Percentiles rank a stretch among this genome's conserved stretches.
These are phyloP conservation scores for Candida nemodendra DNA, from an alignment of 805 yeast genomes.

Conservation along the genomic window DNA sequence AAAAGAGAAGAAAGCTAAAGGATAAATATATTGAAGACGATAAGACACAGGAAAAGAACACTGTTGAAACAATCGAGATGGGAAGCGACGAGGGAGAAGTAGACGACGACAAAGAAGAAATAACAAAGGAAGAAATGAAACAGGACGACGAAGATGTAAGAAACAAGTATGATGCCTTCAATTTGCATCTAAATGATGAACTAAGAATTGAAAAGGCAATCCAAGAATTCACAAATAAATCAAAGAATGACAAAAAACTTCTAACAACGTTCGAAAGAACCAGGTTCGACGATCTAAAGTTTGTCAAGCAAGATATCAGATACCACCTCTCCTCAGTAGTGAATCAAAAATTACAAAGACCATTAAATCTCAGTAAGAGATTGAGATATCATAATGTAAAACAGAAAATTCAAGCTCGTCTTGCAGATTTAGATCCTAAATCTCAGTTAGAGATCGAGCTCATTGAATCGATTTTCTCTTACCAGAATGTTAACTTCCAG, in stretches of 20 bases:
- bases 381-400: slow-evolving; percentile 43
- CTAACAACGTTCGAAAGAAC: slow-evolving; percentile 15
- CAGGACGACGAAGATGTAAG: slow-evolving; percentile 33
- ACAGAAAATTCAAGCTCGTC: slow-evolving; percentile 41
- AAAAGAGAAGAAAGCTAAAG: slow-evolving; percentile 7
- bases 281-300: slow-evolving; percentile 25
- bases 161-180: slow-evolving; percentile 62
- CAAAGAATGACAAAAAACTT: slow-evolving; percentile 18
- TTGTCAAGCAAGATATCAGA: slow-evolving; percentile 34
- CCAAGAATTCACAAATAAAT: slow-evolving; percentile 13
- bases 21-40: slow-evolving; percentile 16
- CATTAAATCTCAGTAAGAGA: slow-evolving; percentile 10
- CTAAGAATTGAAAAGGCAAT: slow-evolving; percentile 38
- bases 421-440: slow-evolving; percentile 30
- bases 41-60: slow-evolving; percentile 16
- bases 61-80: slow-evolving; percentile 9
- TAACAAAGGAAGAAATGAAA: slow-evolving; percentile 39
- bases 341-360: slow-evolving; percentile 5
- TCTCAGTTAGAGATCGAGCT: slow-evolving; percentile 49
- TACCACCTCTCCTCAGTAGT: slow-evolving; percentile 10
- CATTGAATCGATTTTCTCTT: slow-evolving; percentile 65
- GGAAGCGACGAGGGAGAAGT: slow-evolving; percentile 16
- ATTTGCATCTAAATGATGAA: slow-evolving; percentile 64
- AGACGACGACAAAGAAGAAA: slow-evolving; percentile 13
- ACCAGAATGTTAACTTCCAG: slow-evolving; percentile 67